phyloP scores from a whole-genome alignment of 2,329 filamentous ascomycete species.

The Ceratocystis lukuohia region DNA sequence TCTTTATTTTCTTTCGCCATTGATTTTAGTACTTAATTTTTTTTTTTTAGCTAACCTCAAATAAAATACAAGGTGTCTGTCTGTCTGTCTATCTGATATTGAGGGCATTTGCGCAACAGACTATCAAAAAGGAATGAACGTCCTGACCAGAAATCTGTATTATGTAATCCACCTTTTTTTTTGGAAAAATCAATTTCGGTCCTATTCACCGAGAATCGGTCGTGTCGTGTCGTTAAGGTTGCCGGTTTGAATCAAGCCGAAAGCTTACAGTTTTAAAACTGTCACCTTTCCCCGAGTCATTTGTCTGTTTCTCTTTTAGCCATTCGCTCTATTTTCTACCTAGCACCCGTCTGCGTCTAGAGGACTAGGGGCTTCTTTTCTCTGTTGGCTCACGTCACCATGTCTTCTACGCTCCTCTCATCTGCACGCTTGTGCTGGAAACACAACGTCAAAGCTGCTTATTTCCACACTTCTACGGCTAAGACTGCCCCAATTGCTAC shows the following conservation, averaged over 20 bases:
- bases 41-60: too few relatives aligned
- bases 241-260: too few relatives aligned
- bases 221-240: too few relatives aligned
- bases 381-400: background rate
- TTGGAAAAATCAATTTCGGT: background rate
- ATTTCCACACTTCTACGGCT: slow-evolving; percentile 12
- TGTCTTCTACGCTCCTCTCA: slow-evolving; percentile 12
- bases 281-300: background rate
- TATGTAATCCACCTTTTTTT: background rate
- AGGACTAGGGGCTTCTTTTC: background rate
- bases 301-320: background rate
- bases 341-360: background rate
- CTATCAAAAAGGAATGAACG: too few relatives aligned
- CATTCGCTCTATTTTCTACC: background rate
- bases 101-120: too few relatives aligned
- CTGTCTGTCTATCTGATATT: too few relatives aligned
- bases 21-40: too few relatives aligned
- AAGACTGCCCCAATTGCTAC: background rate
- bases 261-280: background rate
- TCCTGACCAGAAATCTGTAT: background rate
- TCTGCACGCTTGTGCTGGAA: background rate
- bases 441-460: slow-evolving; percentile 3
- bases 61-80: too few relatives aligned
- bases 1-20: too few relatives aligned
- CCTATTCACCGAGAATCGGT: background rate